A percentile compares a stretch with the other conserved stretches of the same genome.
Conservation (phyloP, 169 alveolate species). For the Cardiosporidium cionae region DNA sequence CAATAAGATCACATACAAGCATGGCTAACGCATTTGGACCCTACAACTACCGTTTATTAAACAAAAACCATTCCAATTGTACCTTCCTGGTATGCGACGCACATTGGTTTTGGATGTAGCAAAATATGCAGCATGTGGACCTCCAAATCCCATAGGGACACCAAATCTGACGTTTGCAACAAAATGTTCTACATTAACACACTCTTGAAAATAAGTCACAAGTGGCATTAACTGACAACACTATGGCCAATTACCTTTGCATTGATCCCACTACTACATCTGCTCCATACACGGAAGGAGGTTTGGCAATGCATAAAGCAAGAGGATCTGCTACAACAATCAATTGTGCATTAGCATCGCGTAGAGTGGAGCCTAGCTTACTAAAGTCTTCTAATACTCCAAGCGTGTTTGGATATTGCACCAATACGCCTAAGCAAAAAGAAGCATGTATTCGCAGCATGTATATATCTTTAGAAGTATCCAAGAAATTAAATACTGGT, state of each 20-base stretch:
- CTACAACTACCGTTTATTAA: too few relatives aligned
- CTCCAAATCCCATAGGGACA: constrained; percentile 79
- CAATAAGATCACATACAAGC: too few relatives aligned
- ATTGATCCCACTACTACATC: background rate
- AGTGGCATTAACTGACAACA: too few relatives aligned
- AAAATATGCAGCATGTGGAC: constrained; percentile 79
- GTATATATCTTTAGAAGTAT: too few relatives aligned
- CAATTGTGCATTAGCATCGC: constrained; percentile 36
- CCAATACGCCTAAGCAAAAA: constrained; percentile 65
- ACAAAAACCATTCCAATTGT: too few relatives aligned
- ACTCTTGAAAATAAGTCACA: too few relatives aligned
- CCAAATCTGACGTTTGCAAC: constrained; percentile 80
- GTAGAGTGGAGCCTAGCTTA: constrained; percentile 38
- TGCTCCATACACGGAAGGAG: constrained; percentile 50
- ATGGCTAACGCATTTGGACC: too few relatives aligned
- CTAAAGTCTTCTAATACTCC: constrained; percentile 60
- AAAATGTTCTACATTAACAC: constrained; percentile 18
- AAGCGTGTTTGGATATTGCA: constrained; percentile 61
- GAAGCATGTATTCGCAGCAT: too few relatives aligned
- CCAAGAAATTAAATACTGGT: too few relatives aligned
- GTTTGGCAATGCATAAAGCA: constrained; percentile 38
- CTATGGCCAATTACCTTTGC: too few relatives aligned
- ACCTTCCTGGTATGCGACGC: constrained; percentile 75
- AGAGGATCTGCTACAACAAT: constrained; percentile 63
- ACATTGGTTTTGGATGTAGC: constrained; percentile 55